These are phyloP conservation scores for Hypsizygus marmoreus DNA, from an alignment of 768 basidiomycete species.

Conservation along the genomic window DNA sequence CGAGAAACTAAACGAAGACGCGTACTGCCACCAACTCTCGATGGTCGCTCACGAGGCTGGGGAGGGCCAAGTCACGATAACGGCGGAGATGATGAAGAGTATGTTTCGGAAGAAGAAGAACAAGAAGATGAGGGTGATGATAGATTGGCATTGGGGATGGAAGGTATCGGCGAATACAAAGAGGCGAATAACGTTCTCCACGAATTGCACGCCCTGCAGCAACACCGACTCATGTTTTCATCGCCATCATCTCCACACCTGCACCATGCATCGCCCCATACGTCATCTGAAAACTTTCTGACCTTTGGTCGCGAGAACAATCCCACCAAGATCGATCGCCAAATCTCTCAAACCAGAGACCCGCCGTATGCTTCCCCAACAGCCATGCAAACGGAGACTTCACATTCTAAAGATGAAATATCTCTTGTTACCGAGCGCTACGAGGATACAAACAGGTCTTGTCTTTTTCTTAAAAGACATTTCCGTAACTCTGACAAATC, in stretches of 20 bases:
- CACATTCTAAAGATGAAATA: slow-evolving; percentile 35
- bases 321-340: slow-evolving; percentile 1
- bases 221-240: slow-evolving; percentile 58
- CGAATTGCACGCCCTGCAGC: slow-evolving; percentile 68
- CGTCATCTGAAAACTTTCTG: no score
- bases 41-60: slow-evolving; percentile 56
- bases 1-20: slow-evolving; percentile 56
- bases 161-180: slow-evolving; percentile 50
- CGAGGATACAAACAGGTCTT: slow-evolving; percentile 63
- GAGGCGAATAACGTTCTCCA: slow-evolving; percentile 66
- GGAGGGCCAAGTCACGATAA: slow-evolving; percentile 25
- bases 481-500: neutral
- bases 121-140: slow-evolving; percentile 24
- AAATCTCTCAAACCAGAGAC: slow-evolving; percentile 1
- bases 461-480: slow-evolving; percentile 12
- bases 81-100: slow-evolving; percentile 35
- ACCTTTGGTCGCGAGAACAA: no score
- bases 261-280: neutral
- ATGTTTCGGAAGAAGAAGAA: slow-evolving; percentile 19
- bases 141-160: slow-evolving; percentile 6
- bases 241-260: slow-evolving; percentile 13
- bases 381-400: neutral
- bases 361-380: neutral
- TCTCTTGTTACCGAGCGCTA: slow-evolving; percentile 58
- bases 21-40: slow-evolving; percentile 50